A percentile compares a stretch with the other conserved stretches of the same genome.
These are phyloP conservation scores for Aspergillus fumigatiaffinis DNA, from an alignment of 2,329 filamentous ascomycete species.

Conservation along the genomic window DNA sequence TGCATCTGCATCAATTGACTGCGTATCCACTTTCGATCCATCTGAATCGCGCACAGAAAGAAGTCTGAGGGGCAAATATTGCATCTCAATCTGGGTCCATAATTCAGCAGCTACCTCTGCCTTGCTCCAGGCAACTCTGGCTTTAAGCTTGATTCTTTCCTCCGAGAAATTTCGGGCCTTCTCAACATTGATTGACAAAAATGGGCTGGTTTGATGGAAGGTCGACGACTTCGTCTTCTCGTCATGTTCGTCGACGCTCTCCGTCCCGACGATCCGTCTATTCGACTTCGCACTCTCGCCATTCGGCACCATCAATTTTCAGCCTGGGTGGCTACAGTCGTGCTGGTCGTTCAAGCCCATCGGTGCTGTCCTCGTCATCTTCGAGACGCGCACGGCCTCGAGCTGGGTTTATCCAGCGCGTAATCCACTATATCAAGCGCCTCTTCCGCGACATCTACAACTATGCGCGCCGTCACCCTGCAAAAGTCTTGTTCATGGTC, in stretches of 20 bases:
- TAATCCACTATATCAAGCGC: constrained; percentile 71
- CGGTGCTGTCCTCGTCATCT: constrained; percentile 58
- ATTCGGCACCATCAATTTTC: constrained; percentile 46
- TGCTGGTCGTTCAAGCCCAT: constrained; percentile 34
- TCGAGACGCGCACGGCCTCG: constrained; percentile 78
- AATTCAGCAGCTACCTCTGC: not conserved
- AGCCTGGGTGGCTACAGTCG: constrained; percentile 34
- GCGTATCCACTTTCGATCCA: not conserved
- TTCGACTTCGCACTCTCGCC: constrained; percentile 35
- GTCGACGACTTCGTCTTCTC: constrained; percentile 30
- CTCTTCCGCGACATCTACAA: constrained; percentile 75
- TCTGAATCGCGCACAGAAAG: not conserved
- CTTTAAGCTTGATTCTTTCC: not conserved
- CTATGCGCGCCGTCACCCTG: constrained; percentile 77
- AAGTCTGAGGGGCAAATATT: not conserved
- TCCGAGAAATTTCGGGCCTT: not conserved
- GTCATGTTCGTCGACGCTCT: constrained; percentile 34
- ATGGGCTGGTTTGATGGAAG: constrained; percentile 48
- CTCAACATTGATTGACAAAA: not conserved
- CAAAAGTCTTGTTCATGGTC: constrained; percentile 83
- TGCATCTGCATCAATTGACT: not conserved
- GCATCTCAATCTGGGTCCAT: not conserved
- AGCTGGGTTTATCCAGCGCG: constrained; percentile 68
- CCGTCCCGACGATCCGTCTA: constrained; percentile 33
- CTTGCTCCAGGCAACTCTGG: not conserved